Evolutionary conservation across 2,329 filamentous ascomycete species (phyloP).

Genomic region (Fusarium scirpi): DNA sequence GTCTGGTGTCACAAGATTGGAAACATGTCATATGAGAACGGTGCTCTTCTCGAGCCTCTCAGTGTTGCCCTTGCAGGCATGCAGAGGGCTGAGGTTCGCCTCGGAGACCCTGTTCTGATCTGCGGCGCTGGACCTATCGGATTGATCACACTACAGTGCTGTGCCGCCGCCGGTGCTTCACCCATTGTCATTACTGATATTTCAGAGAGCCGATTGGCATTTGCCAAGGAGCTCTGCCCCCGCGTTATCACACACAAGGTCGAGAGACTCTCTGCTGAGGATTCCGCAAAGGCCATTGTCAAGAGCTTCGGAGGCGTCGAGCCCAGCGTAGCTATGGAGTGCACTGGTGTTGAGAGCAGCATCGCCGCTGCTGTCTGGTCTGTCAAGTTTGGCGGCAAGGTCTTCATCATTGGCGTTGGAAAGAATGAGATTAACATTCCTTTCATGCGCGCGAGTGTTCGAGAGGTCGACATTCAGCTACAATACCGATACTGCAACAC

Average conservation of each 20-base stretch:
- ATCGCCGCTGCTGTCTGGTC: constrained; percentile 89
- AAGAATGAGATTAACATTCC: constrained; percentile 96
- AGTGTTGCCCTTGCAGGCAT: constrained; percentile 90
- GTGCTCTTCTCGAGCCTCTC: constrained; percentile 89
- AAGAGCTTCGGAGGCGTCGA: constrained; percentile 80
- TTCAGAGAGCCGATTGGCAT: constrained; percentile 84
- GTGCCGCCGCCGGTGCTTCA: constrained; percentile 85
- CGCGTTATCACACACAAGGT: constrained; percentile 85
- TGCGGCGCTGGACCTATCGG: constrained; percentile 96
- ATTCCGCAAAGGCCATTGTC: constrained; percentile 76
- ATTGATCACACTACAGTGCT: constrained; percentile 87
- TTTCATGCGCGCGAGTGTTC: constrained; percentile 91
- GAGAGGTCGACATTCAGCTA: constrained; percentile 94
- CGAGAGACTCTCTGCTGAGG: constrained; percentile 73
- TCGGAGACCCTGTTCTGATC: constrained; percentile 89
- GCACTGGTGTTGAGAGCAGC: constrained; percentile 93
- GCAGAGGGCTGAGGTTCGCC: constrained; percentile 80
- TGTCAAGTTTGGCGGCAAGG: constrained; percentile 94
- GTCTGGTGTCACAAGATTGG: constrained; percentile 97
- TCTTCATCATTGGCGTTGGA: constrained; percentile 95
- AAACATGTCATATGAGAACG: constrained; percentile 90
- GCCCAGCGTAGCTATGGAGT: constrained; percentile 86
- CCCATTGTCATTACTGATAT: constrained; percentile 96
- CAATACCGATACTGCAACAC: constrained; percentile 98
- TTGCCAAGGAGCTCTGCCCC: constrained; percentile 86